Conservation (phyloP, 2,329 filamentous ascomycete genomes). For the Aspergillus phoenicis region DNA sequence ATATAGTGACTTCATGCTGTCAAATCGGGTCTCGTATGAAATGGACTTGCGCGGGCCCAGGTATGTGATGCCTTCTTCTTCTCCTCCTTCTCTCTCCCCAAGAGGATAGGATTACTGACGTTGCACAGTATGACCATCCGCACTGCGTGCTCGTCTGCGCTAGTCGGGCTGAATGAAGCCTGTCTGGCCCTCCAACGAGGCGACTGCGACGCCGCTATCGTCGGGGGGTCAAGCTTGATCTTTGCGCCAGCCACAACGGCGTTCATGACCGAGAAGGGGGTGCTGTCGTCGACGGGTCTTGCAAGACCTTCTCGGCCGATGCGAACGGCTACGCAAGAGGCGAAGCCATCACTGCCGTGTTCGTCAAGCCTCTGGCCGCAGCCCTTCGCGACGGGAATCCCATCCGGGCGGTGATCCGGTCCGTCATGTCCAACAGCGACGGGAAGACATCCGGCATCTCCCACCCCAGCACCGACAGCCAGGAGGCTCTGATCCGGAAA, state of each 20-base stretch:
- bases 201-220: conserved; percentile 29
- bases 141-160: conserved; percentile 42
- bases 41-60: conserved; percentile 31
- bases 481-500: conserved; percentile 19
- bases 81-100: neutral
- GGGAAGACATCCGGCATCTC: conserved; percentile 18
- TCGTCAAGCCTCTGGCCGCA: conserved; percentile 1
- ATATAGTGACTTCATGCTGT: conserved; percentile 22
- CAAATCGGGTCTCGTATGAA: conserved; percentile 32
- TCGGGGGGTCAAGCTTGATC: conserved; percentile 39
- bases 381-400: conserved; percentile 3
- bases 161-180: conserved; percentile 34
- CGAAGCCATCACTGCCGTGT: conserved; percentile 13
- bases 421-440: conserved; percentile 13
- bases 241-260: conserved; percentile 29
- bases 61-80: conserved; percentile 1
- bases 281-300: conserved; percentile 35
- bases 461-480: conserved; percentile 15
- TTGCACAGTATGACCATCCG: conserved; percentile 25
- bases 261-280: conserved; percentile 34
- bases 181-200: conserved; percentile 26
- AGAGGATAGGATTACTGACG: neutral
- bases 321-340: conserved; percentile 37
- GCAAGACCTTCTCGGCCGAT: conserved; percentile 29
- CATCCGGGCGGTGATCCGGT: conserved; percentile 27